Evolutionary conservation across 441 rosid species (phyloP), one percentile per base, ranked within the genome.

Genomic region (Brassica balearica): DNA sequence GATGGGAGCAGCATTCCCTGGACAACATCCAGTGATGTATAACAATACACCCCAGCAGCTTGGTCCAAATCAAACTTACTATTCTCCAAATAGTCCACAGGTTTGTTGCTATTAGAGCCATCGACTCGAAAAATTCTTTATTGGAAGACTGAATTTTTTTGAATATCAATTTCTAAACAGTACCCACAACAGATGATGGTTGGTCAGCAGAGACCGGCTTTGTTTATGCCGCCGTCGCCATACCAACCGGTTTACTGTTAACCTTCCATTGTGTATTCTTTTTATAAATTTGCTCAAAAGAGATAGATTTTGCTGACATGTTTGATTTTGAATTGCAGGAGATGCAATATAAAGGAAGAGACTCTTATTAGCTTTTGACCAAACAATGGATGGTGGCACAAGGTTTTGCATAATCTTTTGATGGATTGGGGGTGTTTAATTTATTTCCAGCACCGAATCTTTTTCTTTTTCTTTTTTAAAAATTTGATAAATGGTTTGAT

Each of bases 11-110:
- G 73, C 90, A 34, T 91, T 85, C 46, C 34, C 86, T 63, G 91
- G 93, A 56, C 97, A 91, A 61, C 76, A 63, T 77, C 94, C 92
- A 48, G 85, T 91, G 70, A 80, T 93, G 46, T 91, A 83, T 82
- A 91, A 86, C 81, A 86, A 88, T 84, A 82, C 81, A 67, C 4
- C 86, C 10, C 98, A 83, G 85, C 98, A 83, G 85, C 87, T 79
- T 78, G 82, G 91, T 65, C 90, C 91, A 4, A 74, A 56, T 56
- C 97, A 87, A 77, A 79, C 92, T 17, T 17, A 55, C 9, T 86
- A 86, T 71, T 88, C 90, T 79, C 92, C 90, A 55, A 87, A 84
- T 85, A 87, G 90, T 67, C 92, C 97, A 83, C 96, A 90, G 92
- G 81, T 78, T 60, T 60, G 36, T 46, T 58, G 17, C 25, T 27